Conservation (phyloP, 805 yeast species). For the Saccharomycopsis amapae region DNA sequence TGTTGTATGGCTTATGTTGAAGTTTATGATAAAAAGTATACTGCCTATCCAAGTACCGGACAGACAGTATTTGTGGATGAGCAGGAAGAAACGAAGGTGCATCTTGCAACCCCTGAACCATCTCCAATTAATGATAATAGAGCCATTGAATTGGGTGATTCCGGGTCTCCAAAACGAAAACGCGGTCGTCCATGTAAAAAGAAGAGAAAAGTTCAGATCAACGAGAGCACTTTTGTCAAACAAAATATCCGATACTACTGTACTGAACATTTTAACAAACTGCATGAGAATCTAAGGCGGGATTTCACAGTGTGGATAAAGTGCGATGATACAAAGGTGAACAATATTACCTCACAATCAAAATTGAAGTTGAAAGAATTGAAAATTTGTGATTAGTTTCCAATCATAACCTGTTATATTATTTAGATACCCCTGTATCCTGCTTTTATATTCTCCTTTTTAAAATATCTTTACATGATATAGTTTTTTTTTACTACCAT, state of each 20-base stretch:
- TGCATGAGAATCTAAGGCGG: neutral
- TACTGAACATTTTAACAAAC: constrained; percentile 4
- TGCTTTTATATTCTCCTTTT: no score
- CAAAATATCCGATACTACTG: constrained; percentile 2
- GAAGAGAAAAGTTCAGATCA: no score
- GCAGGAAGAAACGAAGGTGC: neutral
- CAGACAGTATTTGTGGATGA: no score
- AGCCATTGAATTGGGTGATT: no score
- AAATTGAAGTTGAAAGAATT: constrained; percentile 6
- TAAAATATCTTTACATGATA: no score
- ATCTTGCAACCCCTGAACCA: constrained; percentile 13
- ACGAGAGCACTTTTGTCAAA: constrained; percentile 1
- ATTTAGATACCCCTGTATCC: no score
- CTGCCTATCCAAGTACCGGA: neutral
- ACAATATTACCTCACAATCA: neutral
- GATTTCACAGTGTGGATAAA: constrained; percentile 7
- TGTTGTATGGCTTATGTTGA: constrained; percentile 14
- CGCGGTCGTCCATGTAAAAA: no score
- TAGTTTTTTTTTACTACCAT: no score
- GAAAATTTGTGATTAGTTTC: neutral
- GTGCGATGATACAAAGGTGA: neutral
- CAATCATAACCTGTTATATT: no score
- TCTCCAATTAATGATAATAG: constrained; percentile 11
- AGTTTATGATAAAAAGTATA: neutral
- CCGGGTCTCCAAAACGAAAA: no score